Base-by-base conservation (phyloP, 306 rosid genomes). In the Gleditsia sinensis region DNA sequence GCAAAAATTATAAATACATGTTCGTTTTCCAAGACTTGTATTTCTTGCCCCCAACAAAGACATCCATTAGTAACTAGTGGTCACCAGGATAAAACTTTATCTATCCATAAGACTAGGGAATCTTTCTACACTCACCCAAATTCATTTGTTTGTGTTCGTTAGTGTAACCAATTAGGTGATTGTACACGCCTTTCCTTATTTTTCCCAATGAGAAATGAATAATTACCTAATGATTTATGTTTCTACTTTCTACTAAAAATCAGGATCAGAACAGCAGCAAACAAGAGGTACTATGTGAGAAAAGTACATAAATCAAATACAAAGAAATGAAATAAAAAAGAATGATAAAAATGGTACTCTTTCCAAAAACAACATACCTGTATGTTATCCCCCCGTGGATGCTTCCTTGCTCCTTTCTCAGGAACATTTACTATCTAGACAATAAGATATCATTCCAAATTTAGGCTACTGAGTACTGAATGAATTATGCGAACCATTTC, bases 371-470 rank as follows among this genome's bases (percentile, higher is more conserved):
- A 65, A 67, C 51, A 54, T 83, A 94, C 98, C 97, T 94, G 98
- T 81, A 91, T 88, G 93, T 88, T 91, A 76, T 94, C 98, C 13
- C 98, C 96, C 66, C 97, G 85, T 37, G 97, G 97, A 83, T 91
- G 91, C 86, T 94, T 94, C 82, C 97, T 84, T 14, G 97, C 92
- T 70, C 97, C 97, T 89, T 94, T 94, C 81, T 94, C 98, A 36
- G 98, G 98, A 88, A 94, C 97, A 80, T 94, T 94, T 75, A 94
- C 97, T 80, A 94, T 84, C 98, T 94, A 89, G 82, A 88, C 88
- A 86, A 59, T 40, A 86, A 80, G 56, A 78, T 79, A 77, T 49
- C 43, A 80, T 59, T 67, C 75, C 23, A 77, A 17, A 28, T 65
- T 80, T 81, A 77, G 83, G 72, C 74, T 74, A 69, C 23, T 45